Percentiles rank a stretch among this genome's conserved stretches.
phyloP scores from a whole-genome alignment of 305 asterid genomes.

The Rubia occidens region DNA sequence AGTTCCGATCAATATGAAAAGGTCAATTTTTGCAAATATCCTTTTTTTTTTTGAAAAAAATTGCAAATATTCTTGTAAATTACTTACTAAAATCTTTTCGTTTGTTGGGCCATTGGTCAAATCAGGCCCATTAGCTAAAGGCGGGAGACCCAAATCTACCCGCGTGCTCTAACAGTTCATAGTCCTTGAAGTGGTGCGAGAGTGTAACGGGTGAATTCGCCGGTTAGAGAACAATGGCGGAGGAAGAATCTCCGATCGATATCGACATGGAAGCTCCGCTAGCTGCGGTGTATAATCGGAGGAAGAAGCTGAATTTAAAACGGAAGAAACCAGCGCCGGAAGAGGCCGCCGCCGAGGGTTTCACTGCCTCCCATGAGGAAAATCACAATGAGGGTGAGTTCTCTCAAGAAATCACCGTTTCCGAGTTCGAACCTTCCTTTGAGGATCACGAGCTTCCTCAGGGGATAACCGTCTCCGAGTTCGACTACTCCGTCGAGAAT shows the following conservation, averaged over 20 bases:
- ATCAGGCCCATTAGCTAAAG: not conserved
- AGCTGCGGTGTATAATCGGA: not conserved
- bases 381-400: constrained; percentile 11
- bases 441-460: constrained; percentile 41
- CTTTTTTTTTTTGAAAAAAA: too few relatives aligned
- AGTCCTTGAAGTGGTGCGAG: not conserved
- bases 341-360: constrained; percentile 13
- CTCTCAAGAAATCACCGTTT: constrained; percentile 27
- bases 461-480: constrained; percentile 39
- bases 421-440: constrained; percentile 53
- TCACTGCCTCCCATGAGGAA: not conserved
- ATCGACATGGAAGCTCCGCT: constrained; percentile 12
- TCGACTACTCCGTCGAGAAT: constrained; percentile 59
- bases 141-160: constrained; percentile 5
- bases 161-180: not conserved
- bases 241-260: constrained; percentile 4
- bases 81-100: too few relatives aligned
- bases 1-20: too few relatives aligned
- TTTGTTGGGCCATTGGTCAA: not conserved
- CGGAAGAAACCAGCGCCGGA: constrained; percentile 1
- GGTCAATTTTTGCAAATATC: too few relatives aligned
- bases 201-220: not conserved
- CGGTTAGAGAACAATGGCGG: constrained; percentile 2
- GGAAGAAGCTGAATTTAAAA: constrained; percentile 13
- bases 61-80: too few relatives aligned